Evolutionary conservation across 148 eudicot species (phyloP).

Genomic region (Camellia japonica): DNA sequence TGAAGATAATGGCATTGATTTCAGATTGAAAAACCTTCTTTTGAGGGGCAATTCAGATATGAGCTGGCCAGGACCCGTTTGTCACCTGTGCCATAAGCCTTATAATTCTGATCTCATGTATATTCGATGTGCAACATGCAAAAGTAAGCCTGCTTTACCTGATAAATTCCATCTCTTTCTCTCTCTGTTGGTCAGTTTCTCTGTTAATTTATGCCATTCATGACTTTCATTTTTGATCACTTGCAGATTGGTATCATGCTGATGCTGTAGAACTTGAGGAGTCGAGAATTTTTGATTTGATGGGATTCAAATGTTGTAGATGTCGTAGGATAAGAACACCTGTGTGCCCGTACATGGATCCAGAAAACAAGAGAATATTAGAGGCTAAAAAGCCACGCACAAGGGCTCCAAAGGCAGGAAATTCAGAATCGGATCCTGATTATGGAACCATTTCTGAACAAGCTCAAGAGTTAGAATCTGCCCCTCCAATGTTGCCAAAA

Average conservation of each 20-base stretch:
- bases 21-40: constrained; percentile 52
- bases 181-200: neutral
- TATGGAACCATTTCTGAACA: constrained; percentile 43
- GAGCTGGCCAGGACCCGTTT: constrained; percentile 29
- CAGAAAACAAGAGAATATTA: constrained; percentile 28
- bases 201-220: constrained; percentile 4
- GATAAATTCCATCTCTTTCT: neutral
- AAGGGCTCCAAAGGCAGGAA: constrained; percentile 44
- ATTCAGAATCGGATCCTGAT: constrained; percentile 25
- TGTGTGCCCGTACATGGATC: constrained; percentile 58
- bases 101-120: constrained; percentile 66
- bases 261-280: constrained; percentile 78
- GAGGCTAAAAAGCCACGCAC: constrained; percentile 37
- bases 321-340: constrained; percentile 82
- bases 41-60: constrained; percentile 41
- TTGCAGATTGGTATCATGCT: constrained; percentile 94
- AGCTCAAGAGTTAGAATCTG: constrained; percentile 25
- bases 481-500: constrained; percentile 26
- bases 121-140: constrained; percentile 68
- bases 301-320: constrained; percentile 81
- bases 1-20: constrained; percentile 53
- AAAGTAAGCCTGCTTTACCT: constrained; percentile 41
- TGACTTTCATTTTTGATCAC: neutral
- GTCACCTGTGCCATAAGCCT: constrained; percentile 58
- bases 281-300: constrained; percentile 45